Evolutionary conservation across 2,329 filamentous ascomycete genomes (phyloP).

Genomic region (Decorospora gaudefroyi): DNA sequence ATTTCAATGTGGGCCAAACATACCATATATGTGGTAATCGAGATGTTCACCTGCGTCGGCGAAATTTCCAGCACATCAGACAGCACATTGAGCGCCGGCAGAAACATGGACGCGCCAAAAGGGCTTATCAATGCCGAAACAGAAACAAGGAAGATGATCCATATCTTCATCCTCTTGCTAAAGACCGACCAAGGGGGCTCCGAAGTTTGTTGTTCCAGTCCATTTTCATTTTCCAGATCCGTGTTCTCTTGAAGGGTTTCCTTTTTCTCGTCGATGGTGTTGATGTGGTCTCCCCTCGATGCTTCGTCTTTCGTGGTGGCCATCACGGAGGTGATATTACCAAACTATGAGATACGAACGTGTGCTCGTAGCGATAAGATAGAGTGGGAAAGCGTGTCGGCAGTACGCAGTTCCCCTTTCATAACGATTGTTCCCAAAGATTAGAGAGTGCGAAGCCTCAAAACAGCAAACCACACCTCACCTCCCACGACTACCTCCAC

Average conservation of each 20-base stretch:
- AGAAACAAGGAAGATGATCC: slow-evolving; percentile 56
- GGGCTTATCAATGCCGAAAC: slow-evolving; percentile 56
- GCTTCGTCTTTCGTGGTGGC: not conserved
- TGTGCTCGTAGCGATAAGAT: no score
- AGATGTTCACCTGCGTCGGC: slow-evolving; percentile 54
- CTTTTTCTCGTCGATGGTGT: not conserved
- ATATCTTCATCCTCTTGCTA: slow-evolving; percentile 48
- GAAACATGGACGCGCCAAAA: slow-evolving; percentile 47
- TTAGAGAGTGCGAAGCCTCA: no score
- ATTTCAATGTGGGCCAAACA: not conserved
- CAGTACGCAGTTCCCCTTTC: no score
- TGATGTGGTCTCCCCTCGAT: not conserved
- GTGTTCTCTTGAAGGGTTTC: slow-evolving; percentile 5
- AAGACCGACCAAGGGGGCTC: slow-evolving; percentile 41
- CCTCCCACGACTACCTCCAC: no score
- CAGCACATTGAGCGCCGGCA: slow-evolving; percentile 44
- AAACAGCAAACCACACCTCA: no score
- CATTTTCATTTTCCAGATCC: slow-evolving; percentile 28
- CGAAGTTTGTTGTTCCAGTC: slow-evolving; percentile 28
- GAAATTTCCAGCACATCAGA: slow-evolving; percentile 50
- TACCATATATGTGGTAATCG: slow-evolving; percentile 57
- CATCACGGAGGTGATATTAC: slow-evolving; percentile 1
- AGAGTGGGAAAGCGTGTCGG: no score
- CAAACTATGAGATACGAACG: slow-evolving; percentile 1
- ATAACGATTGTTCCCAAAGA: no score